Conservation (phyloP, 1,284 basidiomycete species). For the Cryptococcus hybrid region DNA sequence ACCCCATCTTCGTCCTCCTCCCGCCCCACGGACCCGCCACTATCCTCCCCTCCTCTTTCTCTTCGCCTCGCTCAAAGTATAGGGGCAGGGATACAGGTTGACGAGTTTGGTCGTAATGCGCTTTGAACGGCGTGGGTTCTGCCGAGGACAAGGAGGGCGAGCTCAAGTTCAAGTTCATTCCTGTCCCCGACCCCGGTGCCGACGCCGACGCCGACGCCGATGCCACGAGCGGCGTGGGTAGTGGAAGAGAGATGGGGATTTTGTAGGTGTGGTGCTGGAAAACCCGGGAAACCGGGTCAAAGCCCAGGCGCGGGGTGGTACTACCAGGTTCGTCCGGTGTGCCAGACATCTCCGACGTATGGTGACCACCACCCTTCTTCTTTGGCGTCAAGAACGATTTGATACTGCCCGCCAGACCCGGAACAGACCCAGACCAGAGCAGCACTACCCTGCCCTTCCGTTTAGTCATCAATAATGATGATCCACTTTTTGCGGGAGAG, state of each 20-base stretch:
- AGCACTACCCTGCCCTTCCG: too few relatives aligned
- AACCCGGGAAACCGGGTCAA: too few relatives aligned
- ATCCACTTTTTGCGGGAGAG: not conserved
- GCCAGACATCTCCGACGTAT: too few relatives aligned
- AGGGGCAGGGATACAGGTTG: conserved; percentile 56
- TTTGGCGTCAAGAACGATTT: conserved; percentile 76
- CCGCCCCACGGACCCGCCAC: conserved; percentile 14
- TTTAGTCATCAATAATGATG: too few relatives aligned
- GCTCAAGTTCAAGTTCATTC: too few relatives aligned
- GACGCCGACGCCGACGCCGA: too few relatives aligned
- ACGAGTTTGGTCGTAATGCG: conserved; percentile 75
- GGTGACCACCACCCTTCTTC: too few relatives aligned
- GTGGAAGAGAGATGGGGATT: not conserved
- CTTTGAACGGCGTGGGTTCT: conserved; percentile 68
- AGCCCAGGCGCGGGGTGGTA: too few relatives aligned
- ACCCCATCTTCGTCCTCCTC: conserved; percentile 64
- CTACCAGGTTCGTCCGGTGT: not conserved
- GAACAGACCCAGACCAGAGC: not conserved
- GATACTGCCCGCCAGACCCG: conserved; percentile 55
- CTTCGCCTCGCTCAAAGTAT: conserved; percentile 53
- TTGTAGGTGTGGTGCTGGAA: too few relatives aligned
- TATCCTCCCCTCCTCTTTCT: conserved; percentile 52
- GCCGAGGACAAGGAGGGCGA: conserved; percentile 15
- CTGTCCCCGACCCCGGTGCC: too few relatives aligned
- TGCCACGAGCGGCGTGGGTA: too few relatives aligned